phyloP scores from a whole-genome alignment of 345 rosid species.

The Angophora floribunda region DNA sequence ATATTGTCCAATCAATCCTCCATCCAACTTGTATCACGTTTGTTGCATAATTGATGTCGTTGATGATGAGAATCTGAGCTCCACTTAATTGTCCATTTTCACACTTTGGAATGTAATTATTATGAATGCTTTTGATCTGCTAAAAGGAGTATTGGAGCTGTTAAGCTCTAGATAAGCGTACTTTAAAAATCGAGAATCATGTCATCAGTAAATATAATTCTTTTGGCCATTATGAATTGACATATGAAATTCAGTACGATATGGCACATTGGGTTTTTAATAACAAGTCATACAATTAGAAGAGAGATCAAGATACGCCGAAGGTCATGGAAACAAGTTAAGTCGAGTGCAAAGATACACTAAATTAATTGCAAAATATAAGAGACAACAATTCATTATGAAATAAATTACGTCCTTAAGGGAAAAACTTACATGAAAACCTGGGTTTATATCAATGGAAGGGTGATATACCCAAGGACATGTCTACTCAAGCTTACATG shows the following conservation, averaged over 20 bases:
- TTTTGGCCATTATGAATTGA: not conserved
- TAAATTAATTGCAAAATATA: not conserved
- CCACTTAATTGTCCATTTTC: not conserved
- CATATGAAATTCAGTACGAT: not conserved
- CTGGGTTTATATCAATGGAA: not conserved
- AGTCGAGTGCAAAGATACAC: not conserved
- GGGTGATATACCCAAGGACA: not conserved
- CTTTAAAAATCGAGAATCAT: not conserved
- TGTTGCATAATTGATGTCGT: fast-evolving
- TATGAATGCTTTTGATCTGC: not conserved
- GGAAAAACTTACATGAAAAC: not conserved
- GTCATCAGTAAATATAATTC: not conserved
- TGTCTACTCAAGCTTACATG: not conserved
- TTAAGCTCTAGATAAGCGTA: too few species aligned
- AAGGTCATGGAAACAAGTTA: not conserved
- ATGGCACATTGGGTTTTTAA: not conserved
- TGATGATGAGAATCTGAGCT: not conserved
- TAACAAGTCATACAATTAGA: not conserved
- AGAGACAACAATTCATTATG: not conserved
- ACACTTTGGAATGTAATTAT: not conserved
- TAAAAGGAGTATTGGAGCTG: not conserved
- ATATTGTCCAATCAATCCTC: too few species aligned
- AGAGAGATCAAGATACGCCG: not conserved
- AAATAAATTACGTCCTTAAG: too few species aligned
- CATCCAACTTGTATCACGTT: not conserved